These are phyloP conservation scores for Lasiodiplodia theobromae DNA, from an alignment of 2,329 filamentous ascomycete species.

Conservation along the genomic window DNA sequence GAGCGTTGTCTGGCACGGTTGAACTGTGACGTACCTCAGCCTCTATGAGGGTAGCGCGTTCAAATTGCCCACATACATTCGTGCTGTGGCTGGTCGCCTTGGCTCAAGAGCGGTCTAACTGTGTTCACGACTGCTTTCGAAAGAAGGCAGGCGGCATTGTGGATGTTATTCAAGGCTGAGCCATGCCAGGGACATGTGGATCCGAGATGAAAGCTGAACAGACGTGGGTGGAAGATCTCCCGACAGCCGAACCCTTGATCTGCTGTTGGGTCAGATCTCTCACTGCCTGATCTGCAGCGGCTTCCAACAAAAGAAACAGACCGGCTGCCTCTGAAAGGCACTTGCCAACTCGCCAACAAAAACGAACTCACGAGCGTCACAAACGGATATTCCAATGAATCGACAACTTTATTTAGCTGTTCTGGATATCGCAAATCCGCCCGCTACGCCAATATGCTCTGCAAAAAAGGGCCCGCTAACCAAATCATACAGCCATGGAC, in stretches of 20 bases:
- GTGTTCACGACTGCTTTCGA: too few relatives aligned
- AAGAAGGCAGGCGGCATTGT: not conserved
- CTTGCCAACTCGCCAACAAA: not conserved
- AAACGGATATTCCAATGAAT: not conserved
- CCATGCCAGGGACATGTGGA: not conserved
- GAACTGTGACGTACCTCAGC: not conserved
- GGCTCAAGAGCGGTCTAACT: too few relatives aligned
- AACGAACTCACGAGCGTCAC: not conserved
- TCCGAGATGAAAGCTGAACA: not conserved
- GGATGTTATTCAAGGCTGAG: not conserved
- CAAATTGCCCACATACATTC: conserved; percentile 8
- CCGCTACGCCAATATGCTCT: conserved; percentile 18
- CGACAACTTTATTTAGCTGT: conserved; percentile 7
- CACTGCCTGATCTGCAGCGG: not conserved
- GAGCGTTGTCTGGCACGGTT: conserved; percentile 1
- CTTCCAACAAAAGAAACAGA: not conserved
- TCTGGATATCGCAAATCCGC: conserved; percentile 24
- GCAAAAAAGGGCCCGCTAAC: not conserved
- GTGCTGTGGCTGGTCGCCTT: not conserved
- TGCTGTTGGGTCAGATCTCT: not conserved
- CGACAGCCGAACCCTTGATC: not conserved
- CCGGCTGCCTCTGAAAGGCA: not conserved
- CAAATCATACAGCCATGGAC: conserved; percentile 19
- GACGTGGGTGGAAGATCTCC: not conserved
- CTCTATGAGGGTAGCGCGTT: conserved; percentile 15